A percentile compares a stretch with the other conserved stretches of the same genome.
These are phyloP conservation scores for Corchorus olitorius DNA, from an alignment of 345 rosid species.

Conservation along the genomic window DNA sequence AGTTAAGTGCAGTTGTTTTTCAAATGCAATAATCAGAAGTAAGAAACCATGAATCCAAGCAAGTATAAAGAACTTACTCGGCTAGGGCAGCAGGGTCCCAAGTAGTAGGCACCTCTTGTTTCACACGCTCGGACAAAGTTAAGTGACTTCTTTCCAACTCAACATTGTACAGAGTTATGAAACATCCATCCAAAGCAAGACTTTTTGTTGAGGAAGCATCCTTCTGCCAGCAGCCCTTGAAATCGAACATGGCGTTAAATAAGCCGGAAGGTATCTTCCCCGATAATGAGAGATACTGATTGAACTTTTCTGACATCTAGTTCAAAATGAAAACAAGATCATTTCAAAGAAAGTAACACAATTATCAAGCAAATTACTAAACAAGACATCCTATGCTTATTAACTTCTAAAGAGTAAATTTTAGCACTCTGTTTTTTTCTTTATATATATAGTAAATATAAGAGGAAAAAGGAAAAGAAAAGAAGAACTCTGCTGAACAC, in stretches of 20 bases:
- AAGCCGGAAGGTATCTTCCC: constrained; percentile 90
- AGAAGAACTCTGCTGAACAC: background rate
- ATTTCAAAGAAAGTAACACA: constrained; percentile 7
- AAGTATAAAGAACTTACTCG: constrained; percentile 52
- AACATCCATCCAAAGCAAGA: constrained; percentile 93
- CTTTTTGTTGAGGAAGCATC: constrained; percentile 66
- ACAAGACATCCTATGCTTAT: background rate
- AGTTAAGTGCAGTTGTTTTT: background rate
- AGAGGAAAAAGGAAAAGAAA: background rate
- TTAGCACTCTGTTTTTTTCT: background rate
- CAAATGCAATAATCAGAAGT: no score
- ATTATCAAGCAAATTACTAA: background rate
- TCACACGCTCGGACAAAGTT: constrained; percentile 63
- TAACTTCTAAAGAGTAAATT: background rate
- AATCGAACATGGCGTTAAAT: constrained; percentile 76
- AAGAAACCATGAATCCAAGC: background rate
- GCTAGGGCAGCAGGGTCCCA: constrained; percentile 95
- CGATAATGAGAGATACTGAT: constrained; percentile 65
- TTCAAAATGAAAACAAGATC: constrained; percentile 11
- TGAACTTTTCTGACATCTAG: constrained; percentile 96
- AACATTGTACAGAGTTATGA: constrained; percentile 76
- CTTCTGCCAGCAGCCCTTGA: constrained; percentile 74
- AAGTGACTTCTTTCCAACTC: constrained; percentile 74
- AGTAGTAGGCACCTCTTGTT: constrained; percentile 74
- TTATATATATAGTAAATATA: background rate